These are phyloP conservation scores for Lunularia cruciata DNA, from an alignment of 225 moss, liverwort and hornwort species.

Conservation along the genomic window DNA sequence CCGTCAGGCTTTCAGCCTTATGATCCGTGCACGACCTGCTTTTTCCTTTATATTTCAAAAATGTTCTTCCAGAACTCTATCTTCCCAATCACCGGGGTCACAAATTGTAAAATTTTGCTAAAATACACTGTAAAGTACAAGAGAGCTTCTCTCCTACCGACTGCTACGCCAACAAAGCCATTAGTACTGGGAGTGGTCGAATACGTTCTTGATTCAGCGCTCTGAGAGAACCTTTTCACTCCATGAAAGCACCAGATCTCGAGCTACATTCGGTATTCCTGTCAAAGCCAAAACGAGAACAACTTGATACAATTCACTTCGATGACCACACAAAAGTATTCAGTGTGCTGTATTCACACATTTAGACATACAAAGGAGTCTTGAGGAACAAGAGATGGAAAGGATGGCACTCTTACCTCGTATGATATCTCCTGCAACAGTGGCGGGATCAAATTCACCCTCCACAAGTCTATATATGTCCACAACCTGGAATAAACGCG, in stretches of 20 bases:
- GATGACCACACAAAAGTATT: neutral
- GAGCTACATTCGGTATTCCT: slow-evolving; percentile 40
- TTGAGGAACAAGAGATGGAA: neutral
- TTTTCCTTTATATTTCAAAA: neutral
- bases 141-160: neutral
- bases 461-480: slow-evolving; percentile 91
- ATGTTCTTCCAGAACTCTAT: neutral
- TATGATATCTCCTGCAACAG: slow-evolving; percentile 67
- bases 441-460: slow-evolving; percentile 83
- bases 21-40: no score
- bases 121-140: slow-evolving; percentile 20
- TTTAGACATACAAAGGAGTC: neutral
- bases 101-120: neutral
- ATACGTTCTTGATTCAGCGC: neutral
- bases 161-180: neutral
- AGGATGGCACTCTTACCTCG: slow-evolving; percentile 52
- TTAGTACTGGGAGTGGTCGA: neutral
- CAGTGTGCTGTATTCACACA: no score
- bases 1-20: no score
- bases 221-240: slow-evolving; percentile 42
- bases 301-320: neutral
- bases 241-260: slow-evolving; percentile 48
- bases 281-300: neutral
- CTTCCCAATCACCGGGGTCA: neutral
- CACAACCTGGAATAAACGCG: slow-evolving; percentile 50